Evolutionary conservation across 1,139 yeast species (phyloP).

Genomic region (Spathaspora sp.): DNA sequence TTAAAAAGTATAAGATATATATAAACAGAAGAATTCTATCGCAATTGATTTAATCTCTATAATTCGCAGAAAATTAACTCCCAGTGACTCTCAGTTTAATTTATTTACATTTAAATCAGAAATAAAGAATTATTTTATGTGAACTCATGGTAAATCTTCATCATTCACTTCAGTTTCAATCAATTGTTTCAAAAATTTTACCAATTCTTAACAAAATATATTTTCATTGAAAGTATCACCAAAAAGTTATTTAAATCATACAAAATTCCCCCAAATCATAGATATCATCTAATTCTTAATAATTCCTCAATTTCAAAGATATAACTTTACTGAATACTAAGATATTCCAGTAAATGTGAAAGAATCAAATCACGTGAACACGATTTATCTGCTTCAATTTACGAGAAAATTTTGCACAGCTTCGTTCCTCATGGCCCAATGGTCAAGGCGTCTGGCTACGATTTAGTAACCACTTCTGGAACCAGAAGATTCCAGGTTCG

Average conservation of each 20-base stretch:
- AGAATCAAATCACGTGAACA: background rate
- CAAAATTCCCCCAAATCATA: no score
- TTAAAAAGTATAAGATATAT: no score
- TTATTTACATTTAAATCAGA: background rate
- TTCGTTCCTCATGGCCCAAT: conserved; percentile 86
- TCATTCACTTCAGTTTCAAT: background rate
- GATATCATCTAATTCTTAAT: no score
- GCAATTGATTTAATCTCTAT: no score
- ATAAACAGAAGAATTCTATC: no score
- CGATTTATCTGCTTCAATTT: background rate
- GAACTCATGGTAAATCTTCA: background rate
- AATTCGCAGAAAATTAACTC: no score
- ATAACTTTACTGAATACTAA: background rate
- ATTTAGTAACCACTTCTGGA: conserved; percentile 54
- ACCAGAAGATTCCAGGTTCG: conserved; percentile 95
- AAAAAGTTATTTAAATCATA: background rate
- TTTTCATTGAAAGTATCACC: background rate
- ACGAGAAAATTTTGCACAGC: conserved; percentile 18
- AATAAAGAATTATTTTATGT: background rate
- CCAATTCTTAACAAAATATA: background rate
- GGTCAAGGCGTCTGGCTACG: conserved; percentile 95
- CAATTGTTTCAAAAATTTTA: background rate
- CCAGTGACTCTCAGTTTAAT: no score
- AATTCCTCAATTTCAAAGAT: background rate
- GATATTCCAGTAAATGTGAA: background rate